phyloP scores from a whole-genome alignment of 192 early-diverging fungal genomes.

The Entrophospora sp. region DNA sequence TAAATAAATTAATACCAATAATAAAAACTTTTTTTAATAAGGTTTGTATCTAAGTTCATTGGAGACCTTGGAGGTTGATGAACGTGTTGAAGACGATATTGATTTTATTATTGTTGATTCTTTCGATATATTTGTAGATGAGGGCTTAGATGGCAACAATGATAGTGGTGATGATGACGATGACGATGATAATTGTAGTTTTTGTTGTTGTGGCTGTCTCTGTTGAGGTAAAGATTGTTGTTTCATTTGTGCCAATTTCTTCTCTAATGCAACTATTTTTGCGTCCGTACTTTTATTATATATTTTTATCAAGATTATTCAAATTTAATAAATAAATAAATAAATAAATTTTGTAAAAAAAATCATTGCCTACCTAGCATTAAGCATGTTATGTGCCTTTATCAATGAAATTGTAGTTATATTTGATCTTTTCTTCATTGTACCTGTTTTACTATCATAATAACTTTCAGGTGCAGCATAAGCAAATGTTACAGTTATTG shows the following conservation, averaged over 20 bases:
- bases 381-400: conserved; percentile 35
- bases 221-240: too few species aligned
- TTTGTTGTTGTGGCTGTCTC: background rate
- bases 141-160: too few species aligned
- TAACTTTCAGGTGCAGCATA: conserved; percentile 40
- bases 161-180: too few species aligned
- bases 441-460: conserved; percentile 24
- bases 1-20: too few species aligned
- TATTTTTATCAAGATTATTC: too few species aligned
- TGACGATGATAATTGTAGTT: too few species aligned
- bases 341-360: background rate
- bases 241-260: conserved; percentile 43
- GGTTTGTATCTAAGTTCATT: too few species aligned
- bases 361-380: conserved; percentile 25
- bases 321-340: conserved; percentile 14
- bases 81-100: too few species aligned
- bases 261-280: conserved; percentile 57
- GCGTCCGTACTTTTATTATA: conserved; percentile 46
- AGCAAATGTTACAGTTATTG: conserved; percentile 50
- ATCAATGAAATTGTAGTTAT: conserved; percentile 34
- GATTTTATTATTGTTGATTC: too few species aligned
- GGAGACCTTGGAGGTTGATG: too few species aligned
- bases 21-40: too few species aligned
- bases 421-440: conserved; percentile 24
- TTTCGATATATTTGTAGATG: too few species aligned